Percentiles rank a stretch among this genome's conserved stretches.
Evolutionary conservation across 768 basidiomycete species (phyloP).

Genomic region (Amanita fuliginea): DNA sequence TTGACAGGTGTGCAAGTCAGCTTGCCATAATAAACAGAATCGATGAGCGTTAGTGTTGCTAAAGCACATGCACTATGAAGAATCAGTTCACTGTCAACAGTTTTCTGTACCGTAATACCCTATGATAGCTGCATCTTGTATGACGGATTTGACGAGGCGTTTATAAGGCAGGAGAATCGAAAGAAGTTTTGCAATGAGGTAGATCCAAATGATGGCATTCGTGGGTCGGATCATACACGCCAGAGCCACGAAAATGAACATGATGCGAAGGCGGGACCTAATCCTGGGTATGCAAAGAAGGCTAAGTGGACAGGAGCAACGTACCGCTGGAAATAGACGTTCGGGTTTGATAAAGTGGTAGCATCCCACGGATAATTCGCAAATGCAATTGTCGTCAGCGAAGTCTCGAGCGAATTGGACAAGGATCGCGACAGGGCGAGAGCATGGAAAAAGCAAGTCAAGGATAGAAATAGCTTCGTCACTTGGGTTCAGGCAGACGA

Average conservation of each 20-base stretch:
- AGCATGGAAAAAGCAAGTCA: conserved; percentile 82
- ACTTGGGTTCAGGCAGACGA: not conserved
- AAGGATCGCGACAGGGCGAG: conserved; percentile 78
- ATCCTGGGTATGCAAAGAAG: conserved; percentile 9
- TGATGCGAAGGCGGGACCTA: conserved; percentile 23
- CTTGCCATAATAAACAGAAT: conserved; percentile 60
- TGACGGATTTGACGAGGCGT: conserved; percentile 18
- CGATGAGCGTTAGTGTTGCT: conserved; percentile 32
- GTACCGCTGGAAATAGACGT: conserved; percentile 30
- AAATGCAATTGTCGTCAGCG: conserved; percentile 71
- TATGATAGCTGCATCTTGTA: conserved; percentile 26
- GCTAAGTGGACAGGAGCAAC: not conserved
- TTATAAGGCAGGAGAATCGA: conserved; percentile 36
- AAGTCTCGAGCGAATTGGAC: conserved; percentile 89
- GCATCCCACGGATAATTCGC: conserved; percentile 66
- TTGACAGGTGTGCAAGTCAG: conserved; percentile 68
- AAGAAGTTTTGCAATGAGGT: conserved; percentile 47
- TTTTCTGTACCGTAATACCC: conserved; percentile 29
- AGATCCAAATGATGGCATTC: conserved; percentile 78
- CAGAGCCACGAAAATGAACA: conserved; percentile 53
- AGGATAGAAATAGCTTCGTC: conserved; percentile 60
- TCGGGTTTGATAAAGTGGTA: conserved; percentile 22
- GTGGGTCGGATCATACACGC: conserved; percentile 84
- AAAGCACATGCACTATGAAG: conserved; percentile 16
- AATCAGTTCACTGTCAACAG: not conserved